Evolutionary conservation across 768 basidiomycete genomes (phyloP), one percentile per base, ranked within the genome.

Genomic region (Hysterangium stoloniferum): DNA sequence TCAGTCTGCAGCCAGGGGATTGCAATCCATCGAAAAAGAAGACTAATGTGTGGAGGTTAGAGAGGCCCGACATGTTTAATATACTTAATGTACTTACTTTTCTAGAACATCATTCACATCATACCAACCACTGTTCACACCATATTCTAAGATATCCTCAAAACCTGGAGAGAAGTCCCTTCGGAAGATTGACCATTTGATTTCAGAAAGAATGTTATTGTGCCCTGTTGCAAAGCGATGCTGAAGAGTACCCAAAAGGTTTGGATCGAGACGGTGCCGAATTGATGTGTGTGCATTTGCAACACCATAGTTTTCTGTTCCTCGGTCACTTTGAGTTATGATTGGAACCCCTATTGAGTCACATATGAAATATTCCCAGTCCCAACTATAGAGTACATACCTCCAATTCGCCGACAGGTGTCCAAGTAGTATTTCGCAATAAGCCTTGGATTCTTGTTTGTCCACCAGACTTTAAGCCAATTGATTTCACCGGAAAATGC

Each of bases 401-500:
- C n/a, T n/a, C n/a, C n/a, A n/a, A n/a, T n/a, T n/a, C n/a, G n/a
- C n/a, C n/a, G n/a, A n/a, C n/a, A n/a, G n/a, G 59, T 47, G 0
- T 69, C 64, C 9, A 73, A 22, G 48, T 69, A 74, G 48, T 68
- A 74, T 0, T 52, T 53, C 0, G 52, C 40, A 12, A 75, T 64
- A 1, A 62, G 34, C 3, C 49, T 33, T 11, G 61, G 59, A 32
- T 62, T 60, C 2, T 35, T 45, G 46, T 75, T 75, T 0, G 63
- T 69, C 63, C 69, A 70, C 72, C 73, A 76, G 0, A 72, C 59
- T 19, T 62, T 63, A 0, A 71, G 24, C 72, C 71, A 76, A 3
- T 48, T 29, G 8, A 69, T 60, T 0, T 25, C 15, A 0, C 69
- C 66, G 13, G 61, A 27, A 27, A 64, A 71, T 1, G 70, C 67